A percentile compares a stretch with the other conserved stretches of the same genome.
Evolutionary conservation across 306 rosid genomes (phyloP).

Genomic region (Ormosia emarginata): DNA sequence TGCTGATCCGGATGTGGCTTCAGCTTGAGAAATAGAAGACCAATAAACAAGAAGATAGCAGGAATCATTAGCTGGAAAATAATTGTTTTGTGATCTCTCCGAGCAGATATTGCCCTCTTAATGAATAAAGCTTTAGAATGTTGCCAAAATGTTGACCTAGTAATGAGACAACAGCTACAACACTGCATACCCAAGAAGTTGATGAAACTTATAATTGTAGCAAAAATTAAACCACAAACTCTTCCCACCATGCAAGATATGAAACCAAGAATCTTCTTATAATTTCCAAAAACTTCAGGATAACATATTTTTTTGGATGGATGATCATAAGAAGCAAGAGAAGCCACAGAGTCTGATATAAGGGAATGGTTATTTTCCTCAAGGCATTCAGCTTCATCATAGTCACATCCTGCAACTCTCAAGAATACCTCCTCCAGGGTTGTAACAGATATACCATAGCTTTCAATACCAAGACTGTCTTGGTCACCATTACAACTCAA

Average conservation of each 20-base stretch:
- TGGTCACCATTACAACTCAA: conserved; percentile 33
- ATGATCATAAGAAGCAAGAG: conserved; percentile 46
- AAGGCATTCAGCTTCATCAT: conserved; percentile 53
- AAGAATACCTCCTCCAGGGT: conserved; percentile 96
- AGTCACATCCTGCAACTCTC: conserved; percentile 88
- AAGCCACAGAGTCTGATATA: conserved; percentile 39
- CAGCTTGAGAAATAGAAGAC: conserved; percentile 87
- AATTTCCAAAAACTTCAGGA: conserved; percentile 48
- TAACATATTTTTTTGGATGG: conserved; percentile 34
- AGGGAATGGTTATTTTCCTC: conserved; percentile 37
- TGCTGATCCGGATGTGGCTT: conserved; percentile 97
- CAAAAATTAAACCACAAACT: conserved; percentile 59
- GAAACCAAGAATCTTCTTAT: conserved; percentile 51
- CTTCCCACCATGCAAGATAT: conserved; percentile 52
- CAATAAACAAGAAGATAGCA: conserved; percentile 74
- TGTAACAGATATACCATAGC: conserved; percentile 96
- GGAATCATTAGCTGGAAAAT: conserved; percentile 95
- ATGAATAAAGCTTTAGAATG: conserved; percentile 81
- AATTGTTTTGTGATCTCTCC: conserved; percentile 84
- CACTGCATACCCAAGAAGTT: conserved; percentile 58
- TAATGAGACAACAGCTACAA: conserved; percentile 67
- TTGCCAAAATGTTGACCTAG: conserved; percentile 81
- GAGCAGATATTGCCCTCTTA: conserved; percentile 88
- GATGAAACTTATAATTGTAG: conserved; percentile 47
- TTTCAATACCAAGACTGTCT: conserved; percentile 74